Conservation (phyloP, 2,329 filamentous ascomycete genomes). For the Gyromitra esculenta region DNA sequence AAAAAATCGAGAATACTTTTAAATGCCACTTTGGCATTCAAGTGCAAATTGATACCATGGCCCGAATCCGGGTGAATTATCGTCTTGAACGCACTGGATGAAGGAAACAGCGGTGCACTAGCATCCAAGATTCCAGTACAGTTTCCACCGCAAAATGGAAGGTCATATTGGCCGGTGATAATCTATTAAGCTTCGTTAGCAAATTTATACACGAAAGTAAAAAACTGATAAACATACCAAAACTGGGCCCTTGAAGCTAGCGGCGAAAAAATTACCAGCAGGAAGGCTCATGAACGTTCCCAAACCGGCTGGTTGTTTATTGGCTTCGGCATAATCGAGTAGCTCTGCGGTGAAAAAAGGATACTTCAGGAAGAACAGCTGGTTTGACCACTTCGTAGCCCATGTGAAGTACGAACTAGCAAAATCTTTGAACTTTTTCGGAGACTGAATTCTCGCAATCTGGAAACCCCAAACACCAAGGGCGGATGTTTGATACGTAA, state of each 20-base stretch:
- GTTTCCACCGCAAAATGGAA: constrained; percentile 32
- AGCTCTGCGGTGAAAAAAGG: constrained; percentile 26
- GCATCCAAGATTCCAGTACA: constrained; percentile 20
- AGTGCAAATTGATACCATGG: constrained; percentile 29
- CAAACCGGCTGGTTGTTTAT: constrained; percentile 26
- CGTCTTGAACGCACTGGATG: constrained; percentile 14
- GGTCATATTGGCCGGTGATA: constrained; percentile 30
- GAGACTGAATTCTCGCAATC: constrained; percentile 30
- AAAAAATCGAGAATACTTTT: constrained; percentile 34
- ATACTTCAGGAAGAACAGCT: constrained; percentile 33
- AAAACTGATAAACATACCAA: constrained; percentile 16
- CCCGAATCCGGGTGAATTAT: constrained; percentile 23
- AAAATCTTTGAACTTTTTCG: constrained; percentile 12
- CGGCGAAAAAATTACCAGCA: constrained; percentile 12
- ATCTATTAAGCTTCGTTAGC: constrained; percentile 16
- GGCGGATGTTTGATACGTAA: neutral
- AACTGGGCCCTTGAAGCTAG: constrained; percentile 16
- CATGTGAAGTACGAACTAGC: constrained; percentile 29
- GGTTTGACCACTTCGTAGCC: constrained; percentile 31
- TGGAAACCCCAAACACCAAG: constrained; percentile 29
- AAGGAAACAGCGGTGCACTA: constrained; percentile 8
- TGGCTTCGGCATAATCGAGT: constrained; percentile 17
- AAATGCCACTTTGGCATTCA: constrained; percentile 30
- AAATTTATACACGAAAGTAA: neutral
- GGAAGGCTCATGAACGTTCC: constrained; percentile 20